These are phyloP conservation scores for Aquilaria sinensis DNA, from an alignment of 345 rosid genomes.

Conservation along the genomic window DNA sequence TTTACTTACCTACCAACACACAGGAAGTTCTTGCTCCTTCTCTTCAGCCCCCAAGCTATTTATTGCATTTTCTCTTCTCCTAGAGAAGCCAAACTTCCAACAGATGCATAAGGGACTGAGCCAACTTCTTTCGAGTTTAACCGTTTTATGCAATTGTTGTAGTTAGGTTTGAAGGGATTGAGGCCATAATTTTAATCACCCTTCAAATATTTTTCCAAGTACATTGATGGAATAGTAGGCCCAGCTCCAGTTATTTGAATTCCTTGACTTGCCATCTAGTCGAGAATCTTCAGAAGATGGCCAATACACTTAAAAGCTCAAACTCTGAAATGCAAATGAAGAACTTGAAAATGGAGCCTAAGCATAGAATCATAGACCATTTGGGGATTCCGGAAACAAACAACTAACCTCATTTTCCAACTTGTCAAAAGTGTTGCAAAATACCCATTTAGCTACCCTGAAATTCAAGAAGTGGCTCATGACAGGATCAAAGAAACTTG, in stretches of 20 bases:
- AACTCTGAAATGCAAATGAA: too few relatives aligned
- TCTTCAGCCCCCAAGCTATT: slow-evolving; percentile 32
- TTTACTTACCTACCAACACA: slow-evolving; percentile 60
- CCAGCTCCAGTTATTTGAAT: slow-evolving; percentile 33
- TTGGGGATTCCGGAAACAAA: too few relatives aligned
- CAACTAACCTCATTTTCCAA: slow-evolving; percentile 25
- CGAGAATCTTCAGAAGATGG: slow-evolving; percentile 18
- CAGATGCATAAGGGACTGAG: slow-evolving; percentile 44
- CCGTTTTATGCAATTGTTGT: slow-evolving; percentile 33
- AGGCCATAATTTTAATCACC: slow-evolving; percentile 44
- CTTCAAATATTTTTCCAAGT: slow-evolving; percentile 36
- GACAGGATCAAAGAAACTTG: slow-evolving; percentile 8
- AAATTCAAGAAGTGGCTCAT: slow-evolving; percentile 31
- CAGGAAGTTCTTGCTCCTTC: slow-evolving; percentile 28
- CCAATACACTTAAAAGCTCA: not conserved
- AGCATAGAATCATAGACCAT: not conserved
- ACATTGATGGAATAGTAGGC: slow-evolving; percentile 46
- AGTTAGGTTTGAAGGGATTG: slow-evolving; percentile 38
- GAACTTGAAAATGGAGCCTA: not conserved
- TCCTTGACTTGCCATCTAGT: slow-evolving; percentile 40
- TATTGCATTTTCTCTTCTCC: slow-evolving; percentile 46
- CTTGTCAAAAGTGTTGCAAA: slow-evolving; percentile 23
- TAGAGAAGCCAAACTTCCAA: slow-evolving; percentile 39
- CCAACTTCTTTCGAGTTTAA: slow-evolving; percentile 31
- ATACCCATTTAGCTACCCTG: slow-evolving; percentile 23